These are phyloP conservation scores for Solanum ossicruentum DNA, from an alignment of 257 asterid species.

Conservation along the genomic window DNA sequence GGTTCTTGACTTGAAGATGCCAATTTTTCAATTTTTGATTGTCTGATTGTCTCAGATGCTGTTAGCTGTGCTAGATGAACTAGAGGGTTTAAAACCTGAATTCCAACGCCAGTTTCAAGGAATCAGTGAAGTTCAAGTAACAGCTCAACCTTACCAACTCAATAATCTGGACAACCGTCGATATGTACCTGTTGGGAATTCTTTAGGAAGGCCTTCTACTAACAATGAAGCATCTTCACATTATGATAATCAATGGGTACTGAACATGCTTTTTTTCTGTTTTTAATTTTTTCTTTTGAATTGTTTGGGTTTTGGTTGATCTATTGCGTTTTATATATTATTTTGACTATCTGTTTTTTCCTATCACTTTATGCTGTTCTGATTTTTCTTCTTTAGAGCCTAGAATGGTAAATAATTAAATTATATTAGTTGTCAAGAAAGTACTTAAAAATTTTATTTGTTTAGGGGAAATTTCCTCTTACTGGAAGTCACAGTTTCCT, in stretches of 20 bases:
- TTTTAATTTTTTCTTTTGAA: not conserved
- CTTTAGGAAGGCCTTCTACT: constrained; percentile 1
- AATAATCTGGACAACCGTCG: constrained; percentile 27
- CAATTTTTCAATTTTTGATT: not conserved
- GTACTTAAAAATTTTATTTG: not conserved
- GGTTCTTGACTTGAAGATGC: constrained; percentile 5
- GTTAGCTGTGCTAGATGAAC: constrained; percentile 57
- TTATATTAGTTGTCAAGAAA: not conserved
- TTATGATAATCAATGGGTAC: constrained; percentile 39
- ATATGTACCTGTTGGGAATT: constrained; percentile 12
- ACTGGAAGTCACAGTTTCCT: not conserved
- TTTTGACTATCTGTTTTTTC: not conserved
- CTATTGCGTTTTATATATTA: not conserved
- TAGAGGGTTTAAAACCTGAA: constrained; percentile 67
- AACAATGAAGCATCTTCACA: constrained; percentile 22
- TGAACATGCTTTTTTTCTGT: not conserved
- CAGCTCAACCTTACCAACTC: constrained; percentile 18
- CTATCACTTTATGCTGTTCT: not conserved
- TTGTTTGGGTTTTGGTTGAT: not conserved
- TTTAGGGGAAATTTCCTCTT: not conserved
- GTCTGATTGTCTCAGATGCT: constrained; percentile 27
- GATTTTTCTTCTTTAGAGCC: not conserved
- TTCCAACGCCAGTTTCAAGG: constrained; percentile 35
- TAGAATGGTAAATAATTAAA: not conserved
- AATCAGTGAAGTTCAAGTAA: constrained; percentile 21